Percentiles rank a stretch among this genome's conserved stretches.
phyloP scores from a whole-genome alignment of 768 basidiomycete genomes.

The Tubosaeta sp. region DNA sequence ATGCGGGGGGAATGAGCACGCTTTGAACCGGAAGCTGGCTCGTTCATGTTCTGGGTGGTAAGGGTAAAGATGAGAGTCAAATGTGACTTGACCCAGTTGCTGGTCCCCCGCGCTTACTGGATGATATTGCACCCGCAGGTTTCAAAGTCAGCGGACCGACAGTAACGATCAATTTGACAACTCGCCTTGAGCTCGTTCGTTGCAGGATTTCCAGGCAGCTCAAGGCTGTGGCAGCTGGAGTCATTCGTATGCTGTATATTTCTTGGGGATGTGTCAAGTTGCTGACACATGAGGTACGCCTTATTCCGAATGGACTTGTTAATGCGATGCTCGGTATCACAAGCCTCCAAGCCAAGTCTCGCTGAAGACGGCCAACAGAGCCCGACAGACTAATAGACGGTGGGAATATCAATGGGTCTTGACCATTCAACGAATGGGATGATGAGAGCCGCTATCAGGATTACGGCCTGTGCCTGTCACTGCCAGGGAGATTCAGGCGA shows the following conservation, averaged over 20 bases:
- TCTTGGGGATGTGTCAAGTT: constrained; percentile 18
- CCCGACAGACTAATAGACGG: neutral
- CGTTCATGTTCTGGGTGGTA: constrained; percentile 13
- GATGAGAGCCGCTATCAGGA: neutral
- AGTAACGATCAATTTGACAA: constrained; percentile 7
- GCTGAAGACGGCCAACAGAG: neutral
- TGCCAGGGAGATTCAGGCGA: neutral
- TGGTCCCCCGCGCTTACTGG: constrained; percentile 11
- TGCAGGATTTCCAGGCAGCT: neutral
- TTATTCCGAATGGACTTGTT: constrained; percentile 4
- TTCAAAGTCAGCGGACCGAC: constrained; percentile 23
- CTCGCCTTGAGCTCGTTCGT: neutral
- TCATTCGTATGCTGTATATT: constrained; percentile 1
- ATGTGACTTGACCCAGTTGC: neutral
- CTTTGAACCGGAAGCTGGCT: constrained; percentile 25
- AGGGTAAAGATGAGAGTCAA: constrained; percentile 4
- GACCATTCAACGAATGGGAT: neutral
- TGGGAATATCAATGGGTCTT: constrained; percentile 5
- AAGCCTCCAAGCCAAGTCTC: neutral
- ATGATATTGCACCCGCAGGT: constrained; percentile 15
- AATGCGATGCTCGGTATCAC: constrained; percentile 8
- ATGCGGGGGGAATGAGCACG: constrained; percentile 30
- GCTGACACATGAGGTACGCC: constrained; percentile 17
- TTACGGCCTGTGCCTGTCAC: neutral
- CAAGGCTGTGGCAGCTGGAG: neutral